A percentile compares a stretch with the other conserved stretches of the same genome.
phyloP scores from a whole-genome alignment of 2,329 filamentous ascomycete species.

The Exophiala calicioides region DNA sequence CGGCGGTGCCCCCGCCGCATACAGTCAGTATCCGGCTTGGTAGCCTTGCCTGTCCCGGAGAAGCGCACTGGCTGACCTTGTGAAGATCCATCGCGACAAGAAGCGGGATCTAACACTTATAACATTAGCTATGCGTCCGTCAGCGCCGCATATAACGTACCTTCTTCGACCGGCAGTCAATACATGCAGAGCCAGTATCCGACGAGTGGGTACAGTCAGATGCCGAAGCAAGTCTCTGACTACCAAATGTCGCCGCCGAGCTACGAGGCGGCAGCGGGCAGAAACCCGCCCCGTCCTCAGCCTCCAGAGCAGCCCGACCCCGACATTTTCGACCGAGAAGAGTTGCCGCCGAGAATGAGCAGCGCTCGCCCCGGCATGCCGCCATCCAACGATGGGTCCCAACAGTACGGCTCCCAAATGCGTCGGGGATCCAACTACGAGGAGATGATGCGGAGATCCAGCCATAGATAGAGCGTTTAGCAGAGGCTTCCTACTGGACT shows the following conservation, averaged over 20 bases:
- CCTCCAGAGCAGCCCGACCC: slow-evolving; percentile 21
- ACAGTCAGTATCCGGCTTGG: slow-evolving; percentile 10
- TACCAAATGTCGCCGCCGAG: slow-evolving; percentile 11
- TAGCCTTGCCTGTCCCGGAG: slow-evolving; percentile 9
- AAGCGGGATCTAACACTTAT: slow-evolving; percentile 7
- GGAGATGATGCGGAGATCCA: slow-evolving; percentile 11
- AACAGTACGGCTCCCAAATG: slow-evolving; percentile 12
- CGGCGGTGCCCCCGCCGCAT: slow-evolving; percentile 4
- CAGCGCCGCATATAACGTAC: slow-evolving; percentile 11
- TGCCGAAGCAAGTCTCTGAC: slow-evolving; percentile 3
- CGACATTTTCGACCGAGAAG: slow-evolving; percentile 18
- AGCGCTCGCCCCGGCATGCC: slow-evolving; percentile 8
- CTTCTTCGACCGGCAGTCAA: slow-evolving; percentile 4
- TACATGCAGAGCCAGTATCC: slow-evolving; percentile 8
- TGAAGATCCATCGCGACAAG: slow-evolving; percentile 7
- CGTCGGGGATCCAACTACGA: slow-evolving; percentile 13
- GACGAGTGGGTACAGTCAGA: slow-evolving; percentile 5
- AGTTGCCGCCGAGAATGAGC: slow-evolving; percentile 7
- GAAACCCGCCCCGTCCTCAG: slow-evolving; percentile 14
- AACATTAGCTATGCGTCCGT: slow-evolving; percentile 8
- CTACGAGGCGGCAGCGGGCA: slow-evolving; percentile 17
- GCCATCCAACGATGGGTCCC: slow-evolving; percentile 9
- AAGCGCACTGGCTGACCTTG: slow-evolving; percentile 7
- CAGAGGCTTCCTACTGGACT: too few relatives aligned
- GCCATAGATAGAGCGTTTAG: slow-evolving; percentile 11